A percentile compares a stretch with the other conserved stretches of the same genome.
These are phyloP conservation scores for Polyporus tsugae DNA, from an alignment of 1,284 basidiomycete genomes.

Conservation along the genomic window DNA sequence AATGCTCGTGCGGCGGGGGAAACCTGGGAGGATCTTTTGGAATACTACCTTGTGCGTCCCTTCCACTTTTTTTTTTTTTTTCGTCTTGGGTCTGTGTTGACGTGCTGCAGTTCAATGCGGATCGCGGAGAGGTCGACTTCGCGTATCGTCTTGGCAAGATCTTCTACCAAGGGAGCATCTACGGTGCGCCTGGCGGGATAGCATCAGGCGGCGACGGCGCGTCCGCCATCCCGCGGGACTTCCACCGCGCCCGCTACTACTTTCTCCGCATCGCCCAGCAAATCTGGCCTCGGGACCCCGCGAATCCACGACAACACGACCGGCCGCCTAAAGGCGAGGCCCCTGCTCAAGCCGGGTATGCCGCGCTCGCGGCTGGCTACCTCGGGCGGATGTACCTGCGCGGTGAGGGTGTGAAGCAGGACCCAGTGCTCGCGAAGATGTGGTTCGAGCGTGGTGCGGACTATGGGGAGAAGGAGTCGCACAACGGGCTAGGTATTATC, in stretches of 20 bases:
- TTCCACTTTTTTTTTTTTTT: too few relatives aligned
- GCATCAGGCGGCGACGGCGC: constrained; percentile 90
- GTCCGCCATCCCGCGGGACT: constrained; percentile 82
- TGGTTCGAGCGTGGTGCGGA: constrained; percentile 94
- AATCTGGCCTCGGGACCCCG: constrained; percentile 83
- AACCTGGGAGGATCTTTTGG: constrained; percentile 91
- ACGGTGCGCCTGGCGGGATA: constrained; percentile 75
- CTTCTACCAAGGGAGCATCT: constrained; percentile 94
- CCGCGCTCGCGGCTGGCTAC: constrained; percentile 84
- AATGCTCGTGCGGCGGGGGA: constrained; percentile 85
- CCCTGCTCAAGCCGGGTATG: constrained; percentile 67
- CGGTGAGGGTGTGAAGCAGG: constrained; percentile 90
- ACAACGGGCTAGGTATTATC: constrained; percentile 92
- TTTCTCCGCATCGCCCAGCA: constrained; percentile 83
- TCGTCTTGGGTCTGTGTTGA: neutral
- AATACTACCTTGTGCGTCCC: constrained; percentile 81
- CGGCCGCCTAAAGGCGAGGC: constrained; percentile 57
- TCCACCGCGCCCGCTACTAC: constrained; percentile 78
- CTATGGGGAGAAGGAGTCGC: constrained; percentile 85
- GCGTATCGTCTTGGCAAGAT: constrained; percentile 90
- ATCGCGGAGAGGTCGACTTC: constrained; percentile 86
- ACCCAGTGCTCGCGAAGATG: constrained; percentile 82
- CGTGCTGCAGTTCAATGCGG: constrained; percentile 82
- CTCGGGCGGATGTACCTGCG: constrained; percentile 94
- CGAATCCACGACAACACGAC: constrained; percentile 56